Conservation (phyloP, 345 rosid genomes). For the Cardamine resedifolia region DNA sequence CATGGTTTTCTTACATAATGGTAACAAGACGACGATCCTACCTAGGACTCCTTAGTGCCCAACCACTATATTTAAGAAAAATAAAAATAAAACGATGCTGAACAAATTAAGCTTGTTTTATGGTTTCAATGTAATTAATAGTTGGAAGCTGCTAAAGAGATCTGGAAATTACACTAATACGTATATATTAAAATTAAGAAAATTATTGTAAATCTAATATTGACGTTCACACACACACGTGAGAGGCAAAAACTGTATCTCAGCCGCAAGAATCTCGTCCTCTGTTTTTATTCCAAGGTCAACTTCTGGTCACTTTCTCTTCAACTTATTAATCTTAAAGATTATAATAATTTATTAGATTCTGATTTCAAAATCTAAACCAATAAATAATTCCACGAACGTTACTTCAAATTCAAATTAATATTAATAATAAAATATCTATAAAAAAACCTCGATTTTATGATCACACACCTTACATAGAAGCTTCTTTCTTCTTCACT, state of each 20-base stretch:
- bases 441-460: constrained; percentile 24
- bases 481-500: constrained; percentile 37
- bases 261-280: constrained; percentile 42
- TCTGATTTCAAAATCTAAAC: constrained; percentile 40
- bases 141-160: constrained; percentile 36
- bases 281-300: constrained; percentile 43
- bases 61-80: neutral
- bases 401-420: constrained; percentile 30
- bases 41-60: neutral
- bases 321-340: constrained; percentile 14
- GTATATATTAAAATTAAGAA: neutral
- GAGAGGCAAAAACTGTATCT: constrained; percentile 36
- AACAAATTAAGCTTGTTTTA: constrained; percentile 17
- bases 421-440: neutral
- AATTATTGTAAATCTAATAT: constrained; percentile 18
- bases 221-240: constrained; percentile 46
- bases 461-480: constrained; percentile 37
- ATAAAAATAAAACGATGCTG: constrained; percentile 1
- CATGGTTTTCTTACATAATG: neutral
- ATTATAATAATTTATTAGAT: constrained; percentile 18
- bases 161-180: constrained; percentile 27
- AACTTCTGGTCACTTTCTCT: constrained; percentile 39
- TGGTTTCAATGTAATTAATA: constrained; percentile 31
- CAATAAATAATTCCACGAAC: constrained; percentile 19
- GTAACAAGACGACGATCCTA: neutral